Base-by-base conservation (phyloP, 257 asterid genomes). In the Solanum tarijense region DNA sequence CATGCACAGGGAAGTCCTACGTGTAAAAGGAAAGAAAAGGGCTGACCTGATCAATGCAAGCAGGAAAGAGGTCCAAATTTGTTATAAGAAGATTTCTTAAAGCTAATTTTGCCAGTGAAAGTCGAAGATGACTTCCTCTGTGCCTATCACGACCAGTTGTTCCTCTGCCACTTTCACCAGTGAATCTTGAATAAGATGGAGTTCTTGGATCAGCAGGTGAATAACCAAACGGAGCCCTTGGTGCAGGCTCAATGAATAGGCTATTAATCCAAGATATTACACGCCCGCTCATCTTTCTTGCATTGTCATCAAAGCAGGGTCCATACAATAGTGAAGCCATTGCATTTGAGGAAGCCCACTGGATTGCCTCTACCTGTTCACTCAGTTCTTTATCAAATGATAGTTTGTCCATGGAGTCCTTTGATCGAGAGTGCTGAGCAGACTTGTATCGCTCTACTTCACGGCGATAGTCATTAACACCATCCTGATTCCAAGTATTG, bases 181-280 rank as follows among this genome's bases (percentile, higher is more conserved):
- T 83, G 87, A 91, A 95, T 91, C 94, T 97, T 55, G 98, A 89
- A 88, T 96, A 94, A 85, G 98, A 94, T 71, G 99, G 99, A 83
- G 99, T 97, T 91, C 99, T 95, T 90, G 99, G 99, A 92, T 97
- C 99, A 90, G 99, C 99, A 84, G 98, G 99, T 83, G 99, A 97
- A 93, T 92, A 92, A 73, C 99, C 99, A 92, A 97, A 97, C 36
- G 98, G 98, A 74, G 96, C 99, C 93, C 99, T 92, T 18, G 98
- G 96, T 23, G 99, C 95, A 83, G 99, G 99, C 93, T 97, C 99
- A 88, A 97, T 96, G 92, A 97, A 96, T 76, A 97, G 91, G 96
- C 98, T 97, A 91, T 97, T 96, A 92, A 97, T 97, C 99, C 99
- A 97, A 79, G 98, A 94, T 90, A 97, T 94, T 73, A 97, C 98